Conservation (phyloP, 495 filamentous ascomycete species). For the Neurospora hispaniola region DNA sequence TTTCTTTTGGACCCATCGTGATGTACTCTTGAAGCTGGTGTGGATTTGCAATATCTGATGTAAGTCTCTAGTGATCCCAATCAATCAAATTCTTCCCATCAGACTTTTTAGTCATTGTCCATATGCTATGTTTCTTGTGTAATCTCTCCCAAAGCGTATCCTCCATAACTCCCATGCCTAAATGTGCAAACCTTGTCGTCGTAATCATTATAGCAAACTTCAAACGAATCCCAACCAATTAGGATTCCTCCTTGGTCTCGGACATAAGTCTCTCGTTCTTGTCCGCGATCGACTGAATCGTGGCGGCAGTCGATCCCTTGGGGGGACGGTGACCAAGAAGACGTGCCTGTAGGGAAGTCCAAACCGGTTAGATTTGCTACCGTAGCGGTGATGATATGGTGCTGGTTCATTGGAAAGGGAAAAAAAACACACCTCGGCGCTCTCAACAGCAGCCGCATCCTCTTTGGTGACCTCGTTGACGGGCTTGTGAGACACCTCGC, state of each 20-base stretch:
- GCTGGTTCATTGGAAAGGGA: not conserved
- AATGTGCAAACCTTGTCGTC: not conserved
- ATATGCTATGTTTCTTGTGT: not conserved
- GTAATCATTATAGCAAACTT: not conserved
- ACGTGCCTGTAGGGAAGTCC: constrained; percentile 8
- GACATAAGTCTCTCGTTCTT: constrained; percentile 8
- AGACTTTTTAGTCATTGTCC: not conserved
- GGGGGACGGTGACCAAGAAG: constrained; percentile 14
- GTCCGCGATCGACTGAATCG: constrained; percentile 23
- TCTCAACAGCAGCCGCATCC: constrained; percentile 20
- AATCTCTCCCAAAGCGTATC: not conserved
- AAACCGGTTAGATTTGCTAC: not conserved
- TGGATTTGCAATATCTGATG: not conserved
- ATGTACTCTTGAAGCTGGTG: not conserved
- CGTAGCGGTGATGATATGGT: too few species aligned
- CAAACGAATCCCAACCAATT: not conserved
- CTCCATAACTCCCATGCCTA: not conserved
- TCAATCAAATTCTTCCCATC: not conserved
- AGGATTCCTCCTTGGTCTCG: not conserved
- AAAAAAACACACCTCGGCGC: constrained; percentile 17
- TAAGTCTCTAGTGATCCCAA: not conserved
- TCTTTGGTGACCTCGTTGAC: constrained; percentile 16
- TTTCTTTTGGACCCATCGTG: not conserved
- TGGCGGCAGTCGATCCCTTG: constrained; percentile 18
- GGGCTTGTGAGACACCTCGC: constrained; percentile 22